phyloP scores from a whole-genome alignment of 73 alveolate species.

The Paramecium sonneborni region DNA sequence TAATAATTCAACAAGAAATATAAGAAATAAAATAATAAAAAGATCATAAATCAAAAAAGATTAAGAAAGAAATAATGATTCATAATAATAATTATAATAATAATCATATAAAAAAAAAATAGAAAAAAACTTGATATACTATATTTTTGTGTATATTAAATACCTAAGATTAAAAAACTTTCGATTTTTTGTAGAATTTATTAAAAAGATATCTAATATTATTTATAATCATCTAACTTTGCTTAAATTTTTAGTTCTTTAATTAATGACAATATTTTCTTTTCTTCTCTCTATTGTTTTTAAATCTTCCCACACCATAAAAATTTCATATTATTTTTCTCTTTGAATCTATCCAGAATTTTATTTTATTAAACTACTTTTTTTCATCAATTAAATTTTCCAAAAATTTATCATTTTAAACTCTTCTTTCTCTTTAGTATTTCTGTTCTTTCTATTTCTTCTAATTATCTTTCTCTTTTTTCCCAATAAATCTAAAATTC shows the following conservation, averaged over 20 bases:
- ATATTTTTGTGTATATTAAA: neutral
- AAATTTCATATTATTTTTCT: conserved; percentile 6
- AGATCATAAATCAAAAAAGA: neutral
- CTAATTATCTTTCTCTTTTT: conserved; percentile 21
- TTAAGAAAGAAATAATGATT: neutral
- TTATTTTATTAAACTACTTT: neutral
- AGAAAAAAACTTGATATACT: neutral
- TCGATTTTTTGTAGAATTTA: neutral
- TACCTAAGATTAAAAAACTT: neutral
- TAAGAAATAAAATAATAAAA: neutral
- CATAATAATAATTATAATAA: neutral
- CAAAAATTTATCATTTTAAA: neutral
- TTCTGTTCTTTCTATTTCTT: neutral
- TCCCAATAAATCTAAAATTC: conserved; percentile 41
- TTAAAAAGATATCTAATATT: neutral
- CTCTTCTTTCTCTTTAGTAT: conserved; percentile 28
- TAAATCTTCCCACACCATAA: neutral
- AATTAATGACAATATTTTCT: neutral
- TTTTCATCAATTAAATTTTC: conserved; percentile 1
- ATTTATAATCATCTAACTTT: neutral
- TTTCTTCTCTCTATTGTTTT: neutral
- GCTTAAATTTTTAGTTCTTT: neutral
- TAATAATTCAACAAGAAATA: neutral
- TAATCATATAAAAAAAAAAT: neutral
- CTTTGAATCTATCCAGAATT: neutral